Base-by-base conservation (phyloP, 2,329 filamentous ascomycete species). In the Dactylellina leptospora region DNA sequence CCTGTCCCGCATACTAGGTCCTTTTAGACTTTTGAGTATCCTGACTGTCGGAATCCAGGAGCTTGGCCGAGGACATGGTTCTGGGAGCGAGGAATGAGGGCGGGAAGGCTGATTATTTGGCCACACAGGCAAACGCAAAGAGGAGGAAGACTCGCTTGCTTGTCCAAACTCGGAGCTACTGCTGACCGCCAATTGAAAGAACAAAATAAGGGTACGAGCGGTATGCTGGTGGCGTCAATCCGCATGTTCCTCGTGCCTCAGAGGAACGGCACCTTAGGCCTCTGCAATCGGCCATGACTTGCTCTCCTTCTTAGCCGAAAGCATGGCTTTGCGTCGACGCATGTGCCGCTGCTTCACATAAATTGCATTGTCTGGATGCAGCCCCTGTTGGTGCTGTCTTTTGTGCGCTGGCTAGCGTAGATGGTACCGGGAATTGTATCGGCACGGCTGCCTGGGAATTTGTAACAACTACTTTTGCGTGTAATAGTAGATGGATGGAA, bases 21-120 rank as follows among this genome's bases (percentile, higher is more conserved):
- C 51, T 63, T 71, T 71, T 71, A 63, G 58, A 71, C 58, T 63
- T 63, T 71, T 38, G 66, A 58, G 58, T 55, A 71, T 71, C 66
- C 66, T 54, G 44, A 71, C 66, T 71, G 66, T 71, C 66, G 66
- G 66, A 71, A 71, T 71, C 45, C 66, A 61, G 47, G 42, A 60
- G 44, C 64, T 63, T 63, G 66, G 66, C 66, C 66, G 51, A 53
- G 66, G 51, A 71, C 66, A 71, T 71, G 66, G 66, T 71, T 59
- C 66, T 71, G 66, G 58, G 66, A 53, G 66, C 51, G 44, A 63
- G 27, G 53, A 71, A 58, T 70, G 66, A 71, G 45, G 51, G 48
- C 55, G 55, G 56, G 56, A 62, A 51, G 64, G 58, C 40, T 55
- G 47, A 58, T 53, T 44, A 58, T 44, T 70, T 55, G 23, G 64